These are phyloP conservation scores for Ceratocystis diversiconidia DNA, from an alignment of 2,329 filamentous ascomycete genomes.

Conservation along the genomic window DNA sequence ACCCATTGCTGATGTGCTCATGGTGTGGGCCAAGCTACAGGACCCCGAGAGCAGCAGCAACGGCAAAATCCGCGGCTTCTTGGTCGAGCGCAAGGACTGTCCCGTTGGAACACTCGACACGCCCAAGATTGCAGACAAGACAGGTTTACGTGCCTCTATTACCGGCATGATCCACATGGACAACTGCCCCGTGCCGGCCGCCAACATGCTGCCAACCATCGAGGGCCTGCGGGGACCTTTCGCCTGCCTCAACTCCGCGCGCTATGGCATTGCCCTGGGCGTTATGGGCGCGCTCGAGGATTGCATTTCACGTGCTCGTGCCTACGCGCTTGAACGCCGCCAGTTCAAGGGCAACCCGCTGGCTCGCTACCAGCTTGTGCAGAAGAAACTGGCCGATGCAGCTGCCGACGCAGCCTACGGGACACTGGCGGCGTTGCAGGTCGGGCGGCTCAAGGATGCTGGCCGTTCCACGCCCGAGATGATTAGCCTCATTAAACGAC, in stretches of 20 bases:
- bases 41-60: constrained; percentile 37
- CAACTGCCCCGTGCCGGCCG: constrained; percentile 70
- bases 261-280: constrained; percentile 87
- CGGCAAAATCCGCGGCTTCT: constrained; percentile 85
- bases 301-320: constrained; percentile 63
- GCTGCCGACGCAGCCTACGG: constrained; percentile 83
- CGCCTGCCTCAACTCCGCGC: constrained; percentile 81
- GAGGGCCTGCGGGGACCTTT: constrained; percentile 84
- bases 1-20: constrained; percentile 68
- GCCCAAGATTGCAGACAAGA: constrained; percentile 88
- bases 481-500: constrained; percentile 92
- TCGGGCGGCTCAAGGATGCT: constrained; percentile 82
- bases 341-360: constrained; percentile 95
- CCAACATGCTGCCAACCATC: constrained; percentile 86
- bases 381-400: constrained; percentile 95
- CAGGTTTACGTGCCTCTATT: constrained; percentile 77
- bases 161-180: constrained; percentile 98
- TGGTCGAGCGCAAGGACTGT: constrained; percentile 73
- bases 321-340: constrained; percentile 81
- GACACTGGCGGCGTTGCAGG: constrained; percentile 77
- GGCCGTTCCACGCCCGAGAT: constrained; percentile 84
- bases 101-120: constrained; percentile 83
- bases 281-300: constrained; percentile 91
- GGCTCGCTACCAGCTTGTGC: constrained; percentile 89
- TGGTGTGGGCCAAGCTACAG: constrained; percentile 88